Evolutionary conservation across 2,329 filamentous ascomycete species (phyloP), one percentile per base, ranked within the genome.

Genomic region (Microdochium trichocladiopsis): DNA sequence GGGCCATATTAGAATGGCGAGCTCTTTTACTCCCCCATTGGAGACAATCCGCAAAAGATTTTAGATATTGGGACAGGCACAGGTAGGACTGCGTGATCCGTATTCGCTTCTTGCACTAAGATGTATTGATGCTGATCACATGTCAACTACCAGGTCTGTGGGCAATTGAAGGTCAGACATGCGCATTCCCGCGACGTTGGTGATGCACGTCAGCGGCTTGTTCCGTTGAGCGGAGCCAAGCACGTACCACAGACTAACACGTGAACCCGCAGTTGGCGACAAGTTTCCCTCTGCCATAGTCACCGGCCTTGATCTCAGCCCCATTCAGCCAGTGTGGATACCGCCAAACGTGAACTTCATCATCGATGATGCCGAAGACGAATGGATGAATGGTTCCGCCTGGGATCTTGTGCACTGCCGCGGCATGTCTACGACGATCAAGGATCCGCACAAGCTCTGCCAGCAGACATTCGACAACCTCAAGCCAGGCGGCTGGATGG

Each of bases 301-400:
- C 2, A 53, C 71, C 16, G 72, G 72, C 47, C 71, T 68, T 25
- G 72, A 76, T 50, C 56, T 75, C 21, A 73, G 71, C 2, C 71
- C 74, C 2, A 76, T 76, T n/a, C 73, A 77, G 56, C 70, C 72
- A 2, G 66, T 64, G 33, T 73, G 69, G 65, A 72, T 84, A 14
- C 83, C 82, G n/a, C 73, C 78, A 11, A 86, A 86, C 60, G 72
- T 81, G n/a, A 72, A 71, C 9, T 85, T 85, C 66, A 70, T 83
- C 53, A 74, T 87, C 11, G 83, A 86, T 59, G 82, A 86, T 60
- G 75, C 77, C 50, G 80, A 84, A 56, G 72, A 78, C 48, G 72
- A 79, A 10, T 87, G 83, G 84, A 56, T 68, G 3, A 69, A 70
- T 25, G 79, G 78, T 49, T 65, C 71, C 3, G 69, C 76, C 51